These are phyloP conservation scores for Strobilomyces echinocephalus DNA, from an alignment of 768 basidiomycete species.

Conservation along the genomic window DNA sequence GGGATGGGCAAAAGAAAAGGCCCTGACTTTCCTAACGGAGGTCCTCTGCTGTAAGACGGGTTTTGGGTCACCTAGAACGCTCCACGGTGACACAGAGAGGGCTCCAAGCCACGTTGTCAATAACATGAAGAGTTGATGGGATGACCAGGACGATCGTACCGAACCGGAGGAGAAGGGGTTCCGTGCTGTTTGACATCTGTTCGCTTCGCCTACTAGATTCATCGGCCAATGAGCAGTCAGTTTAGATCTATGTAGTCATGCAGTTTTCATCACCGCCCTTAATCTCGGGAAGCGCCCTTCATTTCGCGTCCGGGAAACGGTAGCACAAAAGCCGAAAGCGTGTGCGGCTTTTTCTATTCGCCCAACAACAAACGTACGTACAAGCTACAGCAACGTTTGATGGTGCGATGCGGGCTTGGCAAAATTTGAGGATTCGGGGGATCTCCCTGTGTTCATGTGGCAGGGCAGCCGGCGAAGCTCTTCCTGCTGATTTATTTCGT, in stretches of 20 bases:
- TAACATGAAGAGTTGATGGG: background rate
- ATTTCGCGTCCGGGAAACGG: background rate
- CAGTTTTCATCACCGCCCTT: background rate
- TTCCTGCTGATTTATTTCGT: background rate
- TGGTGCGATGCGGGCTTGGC: background rate
- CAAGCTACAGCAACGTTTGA: background rate
- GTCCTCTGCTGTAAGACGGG: background rate
- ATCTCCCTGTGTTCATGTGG: background rate
- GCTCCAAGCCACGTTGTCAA: background rate
- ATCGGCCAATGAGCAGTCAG: background rate
- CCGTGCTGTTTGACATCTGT: background rate
- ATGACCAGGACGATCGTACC: background rate
- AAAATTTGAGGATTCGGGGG: background rate
- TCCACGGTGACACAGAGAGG: background rate
- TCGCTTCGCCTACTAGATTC: background rate
- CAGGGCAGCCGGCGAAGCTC: background rate
- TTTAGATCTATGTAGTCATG: background rate
- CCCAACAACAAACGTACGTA: background rate
- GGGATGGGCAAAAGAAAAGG: background rate
- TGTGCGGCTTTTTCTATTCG: background rate
- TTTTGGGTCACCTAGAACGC: background rate
- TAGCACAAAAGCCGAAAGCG: background rate
- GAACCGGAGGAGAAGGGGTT: background rate
- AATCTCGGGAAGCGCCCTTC: background rate
- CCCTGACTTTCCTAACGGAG: background rate